These are phyloP conservation scores for Solanum pennellii DNA, from an alignment of 257 asterid genomes.

Conservation along the genomic window DNA sequence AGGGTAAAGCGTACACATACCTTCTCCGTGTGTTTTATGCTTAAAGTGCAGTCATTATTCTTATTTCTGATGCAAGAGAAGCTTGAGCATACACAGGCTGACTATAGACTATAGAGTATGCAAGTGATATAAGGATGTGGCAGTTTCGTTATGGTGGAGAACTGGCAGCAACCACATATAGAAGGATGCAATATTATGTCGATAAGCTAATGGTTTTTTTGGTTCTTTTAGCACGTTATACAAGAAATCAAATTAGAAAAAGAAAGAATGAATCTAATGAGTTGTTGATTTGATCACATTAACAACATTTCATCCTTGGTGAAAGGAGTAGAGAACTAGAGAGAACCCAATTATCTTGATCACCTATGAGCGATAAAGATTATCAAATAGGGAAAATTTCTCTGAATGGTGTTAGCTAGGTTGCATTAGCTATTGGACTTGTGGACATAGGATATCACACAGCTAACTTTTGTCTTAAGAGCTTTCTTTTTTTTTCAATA, in stretches of 20 bases:
- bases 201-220: not conserved
- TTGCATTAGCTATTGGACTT: not conserved
- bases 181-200: not conserved
- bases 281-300: not conserved
- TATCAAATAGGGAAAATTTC: not conserved
- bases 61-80: not conserved
- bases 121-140: not conserved
- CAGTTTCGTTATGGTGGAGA: not conserved
- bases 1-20: not conserved
- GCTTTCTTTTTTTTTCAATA: not conserved
- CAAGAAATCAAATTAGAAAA: not conserved
- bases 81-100: not conserved
- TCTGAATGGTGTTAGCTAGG: not conserved
- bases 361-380: not conserved
- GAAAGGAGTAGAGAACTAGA: not conserved
- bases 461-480: not conserved
- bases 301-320: not conserved
- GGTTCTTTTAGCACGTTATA: not conserved
- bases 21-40: not conserved
- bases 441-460: not conserved
- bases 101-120: not conserved
- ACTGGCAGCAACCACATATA: not conserved
- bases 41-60: not conserved
- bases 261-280: not conserved
- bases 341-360: not conserved